Conservation (phyloP, 208 protist genomes). For the Leishmania amazonensis region DNA sequence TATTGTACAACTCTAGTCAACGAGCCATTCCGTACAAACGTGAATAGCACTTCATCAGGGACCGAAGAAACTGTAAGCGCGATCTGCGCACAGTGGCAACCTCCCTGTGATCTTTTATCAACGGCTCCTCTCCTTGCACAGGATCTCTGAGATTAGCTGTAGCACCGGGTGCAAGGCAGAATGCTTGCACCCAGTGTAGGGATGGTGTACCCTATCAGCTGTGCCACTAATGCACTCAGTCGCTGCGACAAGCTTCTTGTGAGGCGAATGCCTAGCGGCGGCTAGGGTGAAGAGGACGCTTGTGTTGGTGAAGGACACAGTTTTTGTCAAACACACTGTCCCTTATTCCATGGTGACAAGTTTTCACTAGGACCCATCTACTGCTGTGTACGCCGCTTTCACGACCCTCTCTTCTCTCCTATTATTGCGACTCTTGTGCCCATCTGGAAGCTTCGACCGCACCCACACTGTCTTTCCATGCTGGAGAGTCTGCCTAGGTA, state of each 20-base stretch:
- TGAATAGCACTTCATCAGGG: background rate
- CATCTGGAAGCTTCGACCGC: background rate
- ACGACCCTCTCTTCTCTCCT: background rate
- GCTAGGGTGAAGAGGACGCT: background rate
- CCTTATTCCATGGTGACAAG: too few species aligned
- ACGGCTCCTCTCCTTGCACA: background rate
- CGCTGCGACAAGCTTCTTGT: background rate
- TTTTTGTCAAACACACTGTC: background rate
- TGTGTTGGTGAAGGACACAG: background rate
- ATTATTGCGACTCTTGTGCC: background rate
- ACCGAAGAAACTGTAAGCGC: background rate
- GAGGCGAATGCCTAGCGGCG: background rate
- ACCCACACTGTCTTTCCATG: too few species aligned
- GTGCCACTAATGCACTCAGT: background rate
- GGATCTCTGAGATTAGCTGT: background rate
- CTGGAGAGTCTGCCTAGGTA: background rate
- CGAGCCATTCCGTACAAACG: background rate
- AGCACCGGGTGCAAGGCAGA: background rate
- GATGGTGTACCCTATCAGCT: background rate
- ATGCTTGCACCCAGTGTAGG: background rate
- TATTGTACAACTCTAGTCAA: background rate
- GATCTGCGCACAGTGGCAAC: background rate
- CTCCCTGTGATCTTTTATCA: too few species aligned
- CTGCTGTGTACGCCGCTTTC: background rate
- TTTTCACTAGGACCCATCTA: background rate